Evolutionary conservation across 768 basidiomycete species (phyloP).

Genomic region (Phlebiopsis gigantea): DNA sequence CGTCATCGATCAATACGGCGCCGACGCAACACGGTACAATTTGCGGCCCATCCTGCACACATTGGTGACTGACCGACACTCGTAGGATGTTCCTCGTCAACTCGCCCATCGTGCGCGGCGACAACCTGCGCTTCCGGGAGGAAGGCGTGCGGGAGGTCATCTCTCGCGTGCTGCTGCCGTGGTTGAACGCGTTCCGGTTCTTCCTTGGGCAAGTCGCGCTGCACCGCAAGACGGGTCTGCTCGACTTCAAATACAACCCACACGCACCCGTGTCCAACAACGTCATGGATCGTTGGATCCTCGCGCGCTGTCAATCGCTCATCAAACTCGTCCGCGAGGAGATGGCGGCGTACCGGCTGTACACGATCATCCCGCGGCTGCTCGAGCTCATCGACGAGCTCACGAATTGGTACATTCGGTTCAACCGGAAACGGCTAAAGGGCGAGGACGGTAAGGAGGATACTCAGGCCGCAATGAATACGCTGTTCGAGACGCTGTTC

Average conservation of each 20-base stretch:
- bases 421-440: conserved; percentile 93
- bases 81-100: conserved; percentile 95
- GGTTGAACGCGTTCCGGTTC: conserved; percentile 99
- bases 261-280: conserved; percentile 79
- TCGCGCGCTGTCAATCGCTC: conserved; percentile 95
- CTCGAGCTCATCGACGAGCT: conserved; percentile 91
- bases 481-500: conserved; percentile 91
- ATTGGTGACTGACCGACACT: not conserved
- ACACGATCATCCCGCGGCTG: conserved; percentile 94
- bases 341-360: conserved; percentile 96
- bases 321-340: conserved; percentile 88
- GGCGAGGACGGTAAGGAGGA: conserved; percentile 91
- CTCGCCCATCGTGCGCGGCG: conserved; percentile 96
- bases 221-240: conserved; percentile 71
- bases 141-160: conserved; percentile 97
- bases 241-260: conserved; percentile 83
- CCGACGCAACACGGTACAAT: conserved; percentile 82
- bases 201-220: conserved; percentile 93
- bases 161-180: conserved; percentile 93
- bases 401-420: conserved; percentile 99
- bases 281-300: conserved; percentile 98
- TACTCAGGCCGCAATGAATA: conserved; percentile 84
- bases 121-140: conserved; percentile 96
- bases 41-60: not conserved
- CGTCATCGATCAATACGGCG: conserved; percentile 87